Conservation (phyloP, 345 rosid species). For the Bruguiera sexangula region DNA sequence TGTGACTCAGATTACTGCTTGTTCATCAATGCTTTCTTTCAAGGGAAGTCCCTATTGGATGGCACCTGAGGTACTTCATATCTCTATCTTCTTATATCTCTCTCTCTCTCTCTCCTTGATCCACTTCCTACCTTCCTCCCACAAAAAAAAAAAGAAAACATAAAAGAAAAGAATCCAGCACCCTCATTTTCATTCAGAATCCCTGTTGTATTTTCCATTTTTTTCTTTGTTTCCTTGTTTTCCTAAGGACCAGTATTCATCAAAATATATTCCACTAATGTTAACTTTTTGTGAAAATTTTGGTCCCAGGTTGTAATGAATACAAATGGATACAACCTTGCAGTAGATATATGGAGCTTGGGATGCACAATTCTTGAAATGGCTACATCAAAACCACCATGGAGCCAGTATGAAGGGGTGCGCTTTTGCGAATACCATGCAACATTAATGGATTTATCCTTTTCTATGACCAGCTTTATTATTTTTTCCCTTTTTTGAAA, state of each 20-base stretch:
- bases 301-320: conserved; percentile 81
- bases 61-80: conserved; percentile 87
- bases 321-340: conserved; percentile 73
- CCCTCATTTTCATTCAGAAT: background rate
- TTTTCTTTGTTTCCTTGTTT: background rate
- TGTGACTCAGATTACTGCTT: conserved; percentile 59
- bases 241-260: background rate
- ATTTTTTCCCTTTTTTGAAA: background rate
- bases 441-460: background rate
- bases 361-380: conserved; percentile 98
- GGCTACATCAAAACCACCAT: conserved; percentile 95
- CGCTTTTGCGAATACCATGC: conserved; percentile 17
- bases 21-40: conserved; percentile 88
- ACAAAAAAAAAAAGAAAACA: background rate
- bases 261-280: background rate
- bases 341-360: conserved; percentile 97
- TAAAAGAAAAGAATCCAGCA: too few species aligned
- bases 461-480: conserved; percentile 4
- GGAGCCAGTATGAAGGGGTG: conserved; percentile 98
- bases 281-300: background rate
- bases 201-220: background rate
- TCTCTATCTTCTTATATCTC: background rate
- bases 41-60: conserved; percentile 99
- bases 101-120: background rate
- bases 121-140: background rate